These are phyloP conservation scores for Fomitopsis serialis DNA, from an alignment of 768 basidiomycete genomes.

Conservation along the genomic window DNA sequence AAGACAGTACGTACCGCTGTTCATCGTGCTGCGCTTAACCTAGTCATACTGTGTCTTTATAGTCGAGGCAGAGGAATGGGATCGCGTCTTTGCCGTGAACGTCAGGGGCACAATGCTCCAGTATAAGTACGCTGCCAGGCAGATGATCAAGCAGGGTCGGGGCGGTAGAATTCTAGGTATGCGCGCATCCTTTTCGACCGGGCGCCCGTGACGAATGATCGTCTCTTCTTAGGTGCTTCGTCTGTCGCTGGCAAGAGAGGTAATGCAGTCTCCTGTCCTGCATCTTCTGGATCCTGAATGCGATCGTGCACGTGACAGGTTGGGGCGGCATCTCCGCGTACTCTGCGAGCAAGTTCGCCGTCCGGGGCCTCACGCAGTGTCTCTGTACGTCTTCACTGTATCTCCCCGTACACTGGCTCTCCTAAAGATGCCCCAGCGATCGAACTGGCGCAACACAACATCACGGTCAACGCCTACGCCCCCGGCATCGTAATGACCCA, in stretches of 20 bases:
- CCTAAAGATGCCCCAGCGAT: conserved; percentile 7
- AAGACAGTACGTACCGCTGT: conserved; percentile 2
- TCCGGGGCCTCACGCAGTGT: conserved; percentile 20
- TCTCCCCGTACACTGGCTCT: neutral
- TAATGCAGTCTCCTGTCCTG: neutral
- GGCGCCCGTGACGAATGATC: too few relatives aligned
- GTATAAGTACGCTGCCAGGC: conserved; percentile 37
- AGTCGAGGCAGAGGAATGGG: conserved; percentile 6
- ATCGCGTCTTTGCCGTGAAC: conserved; percentile 24
- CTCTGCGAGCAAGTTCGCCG: conserved; percentile 20
- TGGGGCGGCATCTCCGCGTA: conserved; percentile 11
- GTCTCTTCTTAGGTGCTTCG: conserved; percentile 13
- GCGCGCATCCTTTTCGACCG: too few relatives aligned
- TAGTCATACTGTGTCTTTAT: too few relatives aligned
- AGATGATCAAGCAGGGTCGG: conserved; percentile 38
- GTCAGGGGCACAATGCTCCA: conserved; percentile 34
- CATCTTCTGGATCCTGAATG: neutral
- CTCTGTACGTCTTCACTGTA: conserved; percentile 12
- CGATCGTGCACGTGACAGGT: neutral
- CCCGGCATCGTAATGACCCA: conserved; percentile 19
- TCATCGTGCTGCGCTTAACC: too few relatives aligned
- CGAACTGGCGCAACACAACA: conserved; percentile 16
- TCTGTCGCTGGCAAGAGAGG: conserved; percentile 1
- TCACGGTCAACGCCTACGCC: conserved; percentile 24
- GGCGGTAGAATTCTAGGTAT: conserved; percentile 34